Percentiles rank a stretch among this genome's conserved stretches.
Conservation (phyloP, 331 rosid genomes). For the Quercus lobata region DNA sequence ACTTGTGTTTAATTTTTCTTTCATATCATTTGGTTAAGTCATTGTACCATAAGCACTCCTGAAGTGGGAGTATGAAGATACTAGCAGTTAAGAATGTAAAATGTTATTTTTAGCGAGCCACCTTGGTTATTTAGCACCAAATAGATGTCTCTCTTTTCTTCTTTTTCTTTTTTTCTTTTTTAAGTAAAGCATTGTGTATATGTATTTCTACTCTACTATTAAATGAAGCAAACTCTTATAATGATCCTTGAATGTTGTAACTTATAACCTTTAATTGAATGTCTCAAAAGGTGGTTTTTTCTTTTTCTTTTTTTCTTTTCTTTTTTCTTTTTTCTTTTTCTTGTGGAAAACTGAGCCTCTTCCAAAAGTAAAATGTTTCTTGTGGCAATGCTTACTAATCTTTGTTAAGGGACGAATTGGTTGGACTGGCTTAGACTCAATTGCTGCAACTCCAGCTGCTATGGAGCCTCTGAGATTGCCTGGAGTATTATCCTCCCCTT, state of each 20-base stretch:
- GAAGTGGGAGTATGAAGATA: slow-evolving; percentile 28
- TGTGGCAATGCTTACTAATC: no score
- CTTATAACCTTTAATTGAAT: no score
- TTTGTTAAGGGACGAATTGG: no score
- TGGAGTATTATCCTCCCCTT: no score
- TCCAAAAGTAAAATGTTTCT: no score
- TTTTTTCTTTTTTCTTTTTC: background rate
- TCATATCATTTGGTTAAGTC: slow-evolving; percentile 27
- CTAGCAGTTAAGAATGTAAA: slow-evolving; percentile 48
- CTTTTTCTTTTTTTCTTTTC: no score
- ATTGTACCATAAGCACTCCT: slow-evolving; percentile 50
- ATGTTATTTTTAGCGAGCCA: slow-evolving; percentile 33
- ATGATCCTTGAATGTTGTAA: background rate
- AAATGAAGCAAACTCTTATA: background rate
- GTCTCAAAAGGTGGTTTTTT: background rate
- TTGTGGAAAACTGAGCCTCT: no score
- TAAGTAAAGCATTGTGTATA: background rate
- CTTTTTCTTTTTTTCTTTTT: background rate
- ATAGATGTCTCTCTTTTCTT: background rate
- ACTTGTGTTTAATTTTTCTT: slow-evolving; percentile 20
- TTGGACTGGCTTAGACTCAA: no score
- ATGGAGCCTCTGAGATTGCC: no score
- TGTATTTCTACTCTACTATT: background rate
- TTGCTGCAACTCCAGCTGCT: no score
- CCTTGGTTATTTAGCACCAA: slow-evolving; percentile 18